Percentiles rank a stretch among this genome's conserved stretches.
These are phyloP conservation scores for Ceratopteris richardii DNA, from an alignment of 75 land plant genomes.

Conservation along the genomic window DNA sequence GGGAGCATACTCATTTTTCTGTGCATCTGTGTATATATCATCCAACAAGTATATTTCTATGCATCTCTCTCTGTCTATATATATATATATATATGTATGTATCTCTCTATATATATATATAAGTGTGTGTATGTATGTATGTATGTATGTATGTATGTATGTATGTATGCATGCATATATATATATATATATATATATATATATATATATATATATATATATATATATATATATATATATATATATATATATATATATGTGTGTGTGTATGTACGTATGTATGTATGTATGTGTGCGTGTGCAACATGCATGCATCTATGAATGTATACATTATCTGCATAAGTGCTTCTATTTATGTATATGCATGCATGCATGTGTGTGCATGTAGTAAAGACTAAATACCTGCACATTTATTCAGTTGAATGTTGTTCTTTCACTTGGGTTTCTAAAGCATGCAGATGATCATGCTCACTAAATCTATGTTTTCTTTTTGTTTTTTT, in stretches of 20 bases:
- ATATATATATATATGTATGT: no score
- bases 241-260: background rate
- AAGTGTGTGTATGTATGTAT: background rate
- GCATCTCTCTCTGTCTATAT: no score
- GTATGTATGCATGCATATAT: background rate
- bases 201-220: background rate
- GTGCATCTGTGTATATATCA: background rate
- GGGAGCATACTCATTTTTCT: no score
- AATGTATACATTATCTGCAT: background rate
- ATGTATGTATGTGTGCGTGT: conserved; percentile 1
- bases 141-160: background rate
- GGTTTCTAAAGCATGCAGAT: no score
- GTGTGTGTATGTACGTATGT: background rate
- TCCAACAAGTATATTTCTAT: background rate
- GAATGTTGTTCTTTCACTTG: no score
- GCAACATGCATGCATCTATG: conserved; percentile 1
- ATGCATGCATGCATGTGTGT: conserved; percentile 2
- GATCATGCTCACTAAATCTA: no score
- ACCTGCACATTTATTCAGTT: background rate
- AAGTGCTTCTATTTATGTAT: background rate
- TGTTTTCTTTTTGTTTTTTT: no score
- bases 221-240: background rate
- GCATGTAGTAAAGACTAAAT: background rate
- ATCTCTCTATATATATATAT: no score
- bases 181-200: background rate